These are phyloP conservation scores for Colletotrichum sublineola DNA, from an alignment of 2,329 filamentous ascomycete species.

Conservation along the genomic window DNA sequence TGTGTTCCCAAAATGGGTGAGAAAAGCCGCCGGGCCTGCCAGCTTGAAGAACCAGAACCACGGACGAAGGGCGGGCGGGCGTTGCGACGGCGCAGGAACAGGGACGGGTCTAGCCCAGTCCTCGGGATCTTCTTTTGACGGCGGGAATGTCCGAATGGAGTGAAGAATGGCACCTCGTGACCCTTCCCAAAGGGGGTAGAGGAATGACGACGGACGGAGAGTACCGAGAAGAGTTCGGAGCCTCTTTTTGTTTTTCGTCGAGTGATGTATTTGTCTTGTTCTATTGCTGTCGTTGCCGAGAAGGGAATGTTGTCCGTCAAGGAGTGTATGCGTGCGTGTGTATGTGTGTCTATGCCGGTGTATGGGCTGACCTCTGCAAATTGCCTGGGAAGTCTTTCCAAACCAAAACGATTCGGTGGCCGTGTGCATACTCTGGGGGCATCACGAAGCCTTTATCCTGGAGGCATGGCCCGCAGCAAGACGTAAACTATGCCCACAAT, in stretches of 20 bases:
- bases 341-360: background rate
- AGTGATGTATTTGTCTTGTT: background rate
- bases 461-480: background rate
- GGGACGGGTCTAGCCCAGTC: constrained; percentile 2
- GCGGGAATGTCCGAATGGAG: constrained; percentile 27
- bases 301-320: background rate
- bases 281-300: background rate
- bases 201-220: constrained; percentile 13
- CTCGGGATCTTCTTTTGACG: constrained; percentile 15
- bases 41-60: constrained; percentile 2
- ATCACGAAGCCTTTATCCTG: constrained; percentile 42
- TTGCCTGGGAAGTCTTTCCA: constrained; percentile 18
- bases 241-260: background rate
- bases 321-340: background rate
- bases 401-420: constrained; percentile 1
- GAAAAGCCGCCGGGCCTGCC: constrained; percentile 19
- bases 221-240: constrained; percentile 7
- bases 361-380: background rate
- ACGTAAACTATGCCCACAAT: constrained; percentile 26
- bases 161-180: constrained; percentile 39
- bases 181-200: constrained; percentile 27
- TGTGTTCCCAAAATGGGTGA: constrained; percentile 9
- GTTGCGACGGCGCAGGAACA: constrained; percentile 19
- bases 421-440: constrained; percentile 22
- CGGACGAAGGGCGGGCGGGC: background rate